Conservation (phyloP, 331 rosid species). For the Ulmus americana region DNA sequence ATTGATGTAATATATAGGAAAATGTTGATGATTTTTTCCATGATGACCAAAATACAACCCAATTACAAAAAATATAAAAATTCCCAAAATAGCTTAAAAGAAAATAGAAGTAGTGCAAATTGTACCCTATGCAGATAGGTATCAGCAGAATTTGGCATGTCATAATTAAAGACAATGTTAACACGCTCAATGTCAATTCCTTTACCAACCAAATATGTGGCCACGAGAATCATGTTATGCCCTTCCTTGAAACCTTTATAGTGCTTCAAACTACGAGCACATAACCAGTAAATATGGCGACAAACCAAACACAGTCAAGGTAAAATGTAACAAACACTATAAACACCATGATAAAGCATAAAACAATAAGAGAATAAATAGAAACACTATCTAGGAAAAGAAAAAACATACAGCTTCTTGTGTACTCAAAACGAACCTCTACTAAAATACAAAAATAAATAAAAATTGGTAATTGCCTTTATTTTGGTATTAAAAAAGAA, state of each 20-base stretch:
- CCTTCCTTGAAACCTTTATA: constrained; percentile 98
- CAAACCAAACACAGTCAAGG: not conserved
- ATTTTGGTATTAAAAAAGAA: no score
- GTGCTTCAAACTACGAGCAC: constrained; percentile 65
- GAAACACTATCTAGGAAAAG: not conserved
- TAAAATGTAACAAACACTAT: not conserved
- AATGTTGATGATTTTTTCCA: no score
- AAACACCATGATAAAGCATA: no score
- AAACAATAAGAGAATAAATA: no score
- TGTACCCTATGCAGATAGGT: constrained; percentile 92
- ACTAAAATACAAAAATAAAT: not conserved
- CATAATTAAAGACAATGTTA: constrained; percentile 91
- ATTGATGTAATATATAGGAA: no score
- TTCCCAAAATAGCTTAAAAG: not conserved
- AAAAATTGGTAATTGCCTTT: not conserved
- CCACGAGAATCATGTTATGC: constrained; percentile 89
- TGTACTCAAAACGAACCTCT: not conserved
- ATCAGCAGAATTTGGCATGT: constrained; percentile 99
- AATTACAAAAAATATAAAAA: no score
- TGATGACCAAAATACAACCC: no score
- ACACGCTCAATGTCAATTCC: constrained; percentile 98
- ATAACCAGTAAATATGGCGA: not conserved
- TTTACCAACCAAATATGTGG: constrained; percentile 95
- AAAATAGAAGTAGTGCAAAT: not conserved
- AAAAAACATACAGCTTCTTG: not conserved